phyloP scores from a whole-genome alignment of 805 yeast genomes.

The Henningerozyma blattae region DNA sequence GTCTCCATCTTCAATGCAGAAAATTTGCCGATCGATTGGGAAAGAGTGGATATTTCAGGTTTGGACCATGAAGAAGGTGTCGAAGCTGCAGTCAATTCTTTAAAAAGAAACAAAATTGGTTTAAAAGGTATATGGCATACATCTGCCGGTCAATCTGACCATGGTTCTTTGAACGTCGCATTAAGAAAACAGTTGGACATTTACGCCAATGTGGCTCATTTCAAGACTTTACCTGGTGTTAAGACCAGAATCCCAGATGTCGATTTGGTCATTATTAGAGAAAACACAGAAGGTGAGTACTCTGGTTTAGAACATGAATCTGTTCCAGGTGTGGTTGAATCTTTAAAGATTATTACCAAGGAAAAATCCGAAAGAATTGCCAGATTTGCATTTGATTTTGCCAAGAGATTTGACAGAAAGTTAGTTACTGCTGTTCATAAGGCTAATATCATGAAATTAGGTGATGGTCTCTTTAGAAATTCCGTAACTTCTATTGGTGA shows the following conservation, averaged over 20 bases:
- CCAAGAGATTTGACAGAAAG: conserved; percentile 82
- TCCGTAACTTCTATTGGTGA: conserved; percentile 82
- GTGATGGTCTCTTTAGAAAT: conserved; percentile 95
- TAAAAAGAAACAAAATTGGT: conserved; percentile 94
- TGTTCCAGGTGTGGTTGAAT: conserved; percentile 95
- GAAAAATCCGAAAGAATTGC: conserved; percentile 95
- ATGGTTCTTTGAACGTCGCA: conserved; percentile 87
- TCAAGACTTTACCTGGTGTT: conserved; percentile 90
- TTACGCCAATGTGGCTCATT: conserved; percentile 87
- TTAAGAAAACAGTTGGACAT: conserved; percentile 93
- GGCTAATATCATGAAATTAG: conserved; percentile 97
- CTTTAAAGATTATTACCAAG: conserved; percentile 88
- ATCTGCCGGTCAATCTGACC: conserved; percentile 63
- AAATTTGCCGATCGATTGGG: conserved; percentile 90
- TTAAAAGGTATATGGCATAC: conserved; percentile 93
- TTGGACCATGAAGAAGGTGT: conserved; percentile 46
- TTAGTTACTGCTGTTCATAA: conserved; percentile 95
- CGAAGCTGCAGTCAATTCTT: conserved; percentile 75
- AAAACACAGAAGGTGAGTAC: conserved; percentile 99
- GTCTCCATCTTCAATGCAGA: conserved; percentile 78
- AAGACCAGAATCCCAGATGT: conserved; percentile 79
- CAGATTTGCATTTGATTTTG: conserved; percentile 93
- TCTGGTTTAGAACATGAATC: conserved; percentile 97
- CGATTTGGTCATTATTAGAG: conserved; percentile 92
- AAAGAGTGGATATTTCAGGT: conserved; percentile 61